phyloP scores from a whole-genome alignment of 371 early-diverging fungal species.

The Phascolomyces articulosus region DNA sequence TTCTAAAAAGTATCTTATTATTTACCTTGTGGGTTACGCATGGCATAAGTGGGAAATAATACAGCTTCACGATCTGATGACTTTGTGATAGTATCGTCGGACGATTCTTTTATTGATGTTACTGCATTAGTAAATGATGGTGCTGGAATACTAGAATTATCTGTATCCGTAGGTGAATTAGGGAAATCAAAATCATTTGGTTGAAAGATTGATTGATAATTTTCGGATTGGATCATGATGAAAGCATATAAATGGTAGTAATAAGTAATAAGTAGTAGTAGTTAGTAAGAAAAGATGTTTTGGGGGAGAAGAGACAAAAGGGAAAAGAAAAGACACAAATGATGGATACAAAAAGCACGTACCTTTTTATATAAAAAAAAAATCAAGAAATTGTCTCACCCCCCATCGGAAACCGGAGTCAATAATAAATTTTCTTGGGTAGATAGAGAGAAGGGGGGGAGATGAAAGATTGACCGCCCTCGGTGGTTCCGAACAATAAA shows the following conservation, averaged over 20 bases:
- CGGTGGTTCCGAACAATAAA: too few species aligned
- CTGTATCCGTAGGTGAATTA: not conserved
- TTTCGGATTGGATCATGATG: not conserved
- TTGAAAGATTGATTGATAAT: not conserved
- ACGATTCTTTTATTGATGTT: not conserved
- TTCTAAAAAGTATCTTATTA: too few species aligned
- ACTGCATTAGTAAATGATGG: too few species aligned
- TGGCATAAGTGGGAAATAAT: constrained; percentile 29
- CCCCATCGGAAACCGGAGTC: too few species aligned
- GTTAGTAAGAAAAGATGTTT: not conserved
- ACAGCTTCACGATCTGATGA: constrained; percentile 21
- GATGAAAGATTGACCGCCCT: too few species aligned
- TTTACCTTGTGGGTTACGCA: constrained; percentile 21
- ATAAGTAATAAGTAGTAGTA: not conserved
- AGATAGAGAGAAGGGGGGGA: too few species aligned
- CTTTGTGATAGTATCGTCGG: not conserved
- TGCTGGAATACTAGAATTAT: not conserved
- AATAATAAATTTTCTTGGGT: too few species aligned
- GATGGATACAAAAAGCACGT: too few species aligned
- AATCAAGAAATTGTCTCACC: too few species aligned
- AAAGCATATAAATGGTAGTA: not conserved
- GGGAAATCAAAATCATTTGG: not conserved
- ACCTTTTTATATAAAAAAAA: too few species aligned
- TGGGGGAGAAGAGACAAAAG: not conserved
- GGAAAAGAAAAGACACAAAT: too few species aligned